Evolutionary conservation across 345 rosid genomes (phyloP).

Genomic region (Corchorus olitorius): DNA sequence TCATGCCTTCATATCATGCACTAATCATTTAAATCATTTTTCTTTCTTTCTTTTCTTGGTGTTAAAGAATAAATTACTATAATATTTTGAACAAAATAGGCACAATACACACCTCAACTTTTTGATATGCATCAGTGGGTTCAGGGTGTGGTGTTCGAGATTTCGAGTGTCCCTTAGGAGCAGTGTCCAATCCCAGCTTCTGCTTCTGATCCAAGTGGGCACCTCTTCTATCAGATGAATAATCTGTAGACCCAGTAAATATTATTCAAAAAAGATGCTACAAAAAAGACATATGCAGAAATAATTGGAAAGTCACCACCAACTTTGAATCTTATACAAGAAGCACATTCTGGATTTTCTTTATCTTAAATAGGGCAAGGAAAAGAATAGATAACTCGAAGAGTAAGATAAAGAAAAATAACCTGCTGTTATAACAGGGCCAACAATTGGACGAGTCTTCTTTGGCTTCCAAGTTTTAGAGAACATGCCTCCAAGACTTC

Average conservation of each 20-base stretch:
- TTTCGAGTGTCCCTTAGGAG: conserved; percentile 49
- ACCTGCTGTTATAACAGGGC: conserved; percentile 78
- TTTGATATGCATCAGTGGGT: conserved; percentile 65
- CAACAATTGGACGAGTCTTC: conserved; percentile 65
- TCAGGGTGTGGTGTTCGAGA: conserved; percentile 47
- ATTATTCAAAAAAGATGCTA: neutral
- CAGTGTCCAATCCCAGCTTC: conserved; percentile 72
- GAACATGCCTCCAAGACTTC: conserved; percentile 92
- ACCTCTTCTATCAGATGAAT: conserved; percentile 56
- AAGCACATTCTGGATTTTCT: neutral
- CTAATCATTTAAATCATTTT: neutral
- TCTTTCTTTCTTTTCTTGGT: neutral
- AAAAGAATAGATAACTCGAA: neutral
- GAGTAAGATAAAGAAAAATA: conserved; percentile 21
- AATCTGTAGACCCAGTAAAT: conserved; percentile 47
- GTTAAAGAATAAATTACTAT: neutral
- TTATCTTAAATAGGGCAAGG: neutral
- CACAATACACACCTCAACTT: conserved; percentile 70
- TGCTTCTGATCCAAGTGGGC: conserved; percentile 77
- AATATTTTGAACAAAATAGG: neutral
- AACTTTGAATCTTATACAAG: neutral
- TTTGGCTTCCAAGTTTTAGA: conserved; percentile 95
- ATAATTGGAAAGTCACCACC: conserved; percentile 2
- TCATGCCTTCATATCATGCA: conserved; percentile 8
- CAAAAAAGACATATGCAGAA: conserved; percentile 4